These are phyloP conservation scores for Ceratocystis huliohia DNA, from an alignment of 2,329 filamentous ascomycete genomes.

Conservation along the genomic window DNA sequence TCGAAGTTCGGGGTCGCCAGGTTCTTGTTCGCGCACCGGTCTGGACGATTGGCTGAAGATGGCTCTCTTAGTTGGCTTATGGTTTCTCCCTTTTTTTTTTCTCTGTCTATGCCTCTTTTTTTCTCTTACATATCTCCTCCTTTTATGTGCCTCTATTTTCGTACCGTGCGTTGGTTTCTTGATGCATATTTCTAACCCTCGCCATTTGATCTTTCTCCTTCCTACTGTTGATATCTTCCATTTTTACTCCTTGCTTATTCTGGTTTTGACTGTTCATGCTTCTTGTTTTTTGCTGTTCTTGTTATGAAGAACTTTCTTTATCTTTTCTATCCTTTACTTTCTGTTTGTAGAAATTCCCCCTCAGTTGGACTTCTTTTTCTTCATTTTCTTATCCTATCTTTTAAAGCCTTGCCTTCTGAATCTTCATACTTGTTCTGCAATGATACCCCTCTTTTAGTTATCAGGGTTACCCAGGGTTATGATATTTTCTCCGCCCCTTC, in stretches of 20 bases:
- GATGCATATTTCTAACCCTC: not conserved
- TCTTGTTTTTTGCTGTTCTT: constrained; percentile 20
- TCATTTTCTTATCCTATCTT: not conserved
- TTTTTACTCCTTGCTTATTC: constrained; percentile 18
- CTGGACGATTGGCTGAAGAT: constrained; percentile 40
- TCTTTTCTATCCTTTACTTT: not conserved
- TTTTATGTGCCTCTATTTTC: constrained; percentile 21
- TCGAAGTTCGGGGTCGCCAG: constrained; percentile 65
- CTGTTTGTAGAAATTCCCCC: constrained; percentile 4
- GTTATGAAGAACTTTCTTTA: constrained; percentile 8
- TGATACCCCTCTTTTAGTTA: not conserved
- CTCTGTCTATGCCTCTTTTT: constrained; percentile 19
- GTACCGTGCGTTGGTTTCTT: constrained; percentile 18
- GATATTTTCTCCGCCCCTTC: not conserved
- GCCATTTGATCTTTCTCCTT: not conserved
- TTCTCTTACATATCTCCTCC: constrained; percentile 19
- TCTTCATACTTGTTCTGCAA: no score
- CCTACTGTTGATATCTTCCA: constrained; percentile 8
- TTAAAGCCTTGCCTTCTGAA: not conserved
- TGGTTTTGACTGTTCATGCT: constrained; percentile 14
- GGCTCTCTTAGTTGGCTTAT: constrained; percentile 8
- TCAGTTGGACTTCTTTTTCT: not conserved
- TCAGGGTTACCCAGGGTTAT: not conserved
- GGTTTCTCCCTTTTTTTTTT: constrained; percentile 19
- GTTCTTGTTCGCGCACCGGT: constrained; percentile 65